Evolutionary conservation across 2,329 filamentous ascomycete genomes (phyloP), one percentile per base, ranked within the genome.

Genomic region (Hawksworthiomyces lignivorus): DNA sequence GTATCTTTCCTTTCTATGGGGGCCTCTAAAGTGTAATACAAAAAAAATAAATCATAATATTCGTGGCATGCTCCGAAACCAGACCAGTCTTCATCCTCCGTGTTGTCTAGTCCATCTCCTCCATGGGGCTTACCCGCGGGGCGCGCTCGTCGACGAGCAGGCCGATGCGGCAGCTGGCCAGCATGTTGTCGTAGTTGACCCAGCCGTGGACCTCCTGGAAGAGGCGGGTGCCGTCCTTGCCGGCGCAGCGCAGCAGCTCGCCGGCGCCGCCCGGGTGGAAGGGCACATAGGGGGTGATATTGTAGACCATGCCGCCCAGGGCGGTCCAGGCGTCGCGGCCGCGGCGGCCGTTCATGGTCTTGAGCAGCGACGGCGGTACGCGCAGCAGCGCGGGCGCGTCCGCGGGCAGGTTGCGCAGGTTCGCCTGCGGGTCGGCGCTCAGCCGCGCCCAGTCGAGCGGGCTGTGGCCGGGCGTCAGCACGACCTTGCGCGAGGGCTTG

Each of bases 401-500:
- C 1, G 70, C 50, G 50, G 74, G 53, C 47, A 84, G 50, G 29
- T 77, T 77, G n/a, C 84, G 82, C 20, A 88, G 75, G 48, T 87
- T 82, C 22, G 75, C 69, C 22, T 65, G 65, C 2, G 82, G 79
- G 36, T 71, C 65, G 17, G 72, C 70, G 2, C 78, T 75, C 1
- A 95, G 75, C 6, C 83, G 80, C 11, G 92, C 92, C 92, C 92
- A 98, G 73, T 98, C 92, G 11, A 98, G 79, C 0, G 92, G 90
- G 3, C 87, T 95, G 68, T 90, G 89, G 24, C 92, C 90, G 0
- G 92, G 92, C n/a, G 80, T 75, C 5, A 98, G 77, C 8, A 83
- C 71, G 5, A 96, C 85, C 56, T 90, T 85, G 60, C 74, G 76
- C 35, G 35, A 24, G 40, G 24, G 7, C 12, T 26, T 26, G 24